phyloP scores from a whole-genome alignment of 208 protist genomes.

The Leishmania major region DNA sequence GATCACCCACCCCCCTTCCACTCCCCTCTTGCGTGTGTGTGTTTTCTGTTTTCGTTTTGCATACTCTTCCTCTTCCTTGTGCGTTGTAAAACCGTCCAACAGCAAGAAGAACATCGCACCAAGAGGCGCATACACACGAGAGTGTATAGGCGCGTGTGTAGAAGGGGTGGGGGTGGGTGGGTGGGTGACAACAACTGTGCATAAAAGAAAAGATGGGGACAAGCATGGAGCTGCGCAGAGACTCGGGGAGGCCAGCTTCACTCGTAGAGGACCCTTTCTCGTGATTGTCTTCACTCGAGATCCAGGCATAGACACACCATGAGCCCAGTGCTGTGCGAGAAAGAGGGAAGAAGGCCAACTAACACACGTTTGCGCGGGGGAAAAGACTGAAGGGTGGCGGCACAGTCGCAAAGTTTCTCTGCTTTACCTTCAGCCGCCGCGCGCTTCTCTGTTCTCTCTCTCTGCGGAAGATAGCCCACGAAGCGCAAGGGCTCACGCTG shows the following conservation, averaged over 20 bases:
- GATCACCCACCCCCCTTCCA: background rate
- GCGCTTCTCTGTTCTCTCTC: background rate
- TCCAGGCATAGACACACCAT: background rate
- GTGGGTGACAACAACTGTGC: too few relatives aligned
- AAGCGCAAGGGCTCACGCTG: background rate
- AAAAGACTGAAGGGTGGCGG: background rate
- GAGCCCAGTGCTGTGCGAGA: background rate
- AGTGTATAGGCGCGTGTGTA: too few relatives aligned
- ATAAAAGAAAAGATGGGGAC: too few relatives aligned
- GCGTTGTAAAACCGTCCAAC: background rate
- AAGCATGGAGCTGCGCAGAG: background rate
- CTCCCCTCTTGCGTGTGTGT: background rate
- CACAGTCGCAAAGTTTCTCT: background rate
- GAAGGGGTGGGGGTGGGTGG: too few relatives aligned
- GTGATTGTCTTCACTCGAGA: background rate
- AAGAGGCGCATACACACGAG: background rate
- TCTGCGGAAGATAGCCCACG: background rate
- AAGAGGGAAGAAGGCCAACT: background rate
- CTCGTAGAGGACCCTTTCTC: background rate
- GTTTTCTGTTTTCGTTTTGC: background rate
- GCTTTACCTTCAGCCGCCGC: background rate
- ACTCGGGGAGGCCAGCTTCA: background rate
- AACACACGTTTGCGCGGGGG: background rate
- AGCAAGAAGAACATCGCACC: background rate
- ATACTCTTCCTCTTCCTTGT: background rate